Percentiles rank a stretch among this genome's conserved stretches.
phyloP scores from a whole-genome alignment of 2,329 filamentous ascomycete species.

The Fusarium concolor region DNA sequence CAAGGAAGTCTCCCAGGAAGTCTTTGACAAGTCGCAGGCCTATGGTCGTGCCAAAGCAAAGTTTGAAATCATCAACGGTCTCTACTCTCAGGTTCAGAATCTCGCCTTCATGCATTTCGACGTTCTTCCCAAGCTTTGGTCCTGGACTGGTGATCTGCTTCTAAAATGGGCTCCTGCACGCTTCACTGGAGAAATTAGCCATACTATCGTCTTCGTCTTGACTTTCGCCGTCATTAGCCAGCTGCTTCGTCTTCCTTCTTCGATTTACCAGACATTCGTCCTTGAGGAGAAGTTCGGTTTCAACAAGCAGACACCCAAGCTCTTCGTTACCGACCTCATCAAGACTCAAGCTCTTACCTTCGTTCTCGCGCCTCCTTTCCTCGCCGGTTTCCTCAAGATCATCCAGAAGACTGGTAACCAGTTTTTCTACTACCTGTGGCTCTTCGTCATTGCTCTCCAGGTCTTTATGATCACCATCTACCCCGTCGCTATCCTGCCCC shows the following conservation, averaged over 20 bases:
- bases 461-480: constrained; percentile 97
- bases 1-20: constrained; percentile 87
- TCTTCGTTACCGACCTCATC: constrained; percentile 91
- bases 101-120: constrained; percentile 90
- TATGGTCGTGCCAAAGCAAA: constrained; percentile 97
- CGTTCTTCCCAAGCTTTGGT: constrained; percentile 91
- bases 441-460: constrained; percentile 90
- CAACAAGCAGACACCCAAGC: constrained; percentile 94
- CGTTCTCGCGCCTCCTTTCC: constrained; percentile 84
- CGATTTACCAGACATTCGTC: constrained; percentile 94
- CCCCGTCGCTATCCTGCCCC: constrained; percentile 89
- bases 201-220: constrained; percentile 93
- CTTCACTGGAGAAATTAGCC: constrained; percentile 92
- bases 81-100: constrained; percentile 90
- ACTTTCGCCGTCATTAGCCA: constrained; percentile 86
- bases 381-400: constrained; percentile 92
- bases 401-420: constrained; percentile 91
- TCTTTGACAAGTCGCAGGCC: constrained; percentile 94
- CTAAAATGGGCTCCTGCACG: constrained; percentile 78
- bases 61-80: constrained; percentile 82
- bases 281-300: constrained; percentile 98
- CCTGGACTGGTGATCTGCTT: constrained; percentile 79
- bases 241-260: constrained; percentile 80
- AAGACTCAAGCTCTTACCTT: constrained; percentile 88
- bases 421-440: constrained; percentile 99